Evolutionary conservation across 345 rosid species (phyloP).

Genomic region (Dipteronia sinensis): DNA sequence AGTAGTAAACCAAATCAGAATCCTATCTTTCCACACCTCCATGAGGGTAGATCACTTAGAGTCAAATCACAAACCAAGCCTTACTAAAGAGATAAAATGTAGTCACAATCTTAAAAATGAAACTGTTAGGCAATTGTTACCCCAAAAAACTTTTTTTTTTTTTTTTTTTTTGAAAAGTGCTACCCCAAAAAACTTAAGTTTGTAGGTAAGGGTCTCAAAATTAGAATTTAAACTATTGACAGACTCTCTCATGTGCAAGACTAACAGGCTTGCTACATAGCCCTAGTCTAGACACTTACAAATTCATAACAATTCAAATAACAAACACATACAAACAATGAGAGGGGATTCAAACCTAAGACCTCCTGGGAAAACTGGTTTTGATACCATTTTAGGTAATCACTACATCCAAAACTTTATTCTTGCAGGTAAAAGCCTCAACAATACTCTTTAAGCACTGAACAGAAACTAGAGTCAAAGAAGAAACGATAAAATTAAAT

Average conservation of each 20-base stretch:
- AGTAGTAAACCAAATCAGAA: neutral
- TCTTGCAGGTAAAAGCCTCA: neutral
- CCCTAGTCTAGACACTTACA: neutral
- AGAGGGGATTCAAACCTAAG: neutral
- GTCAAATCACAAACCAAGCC: neutral
- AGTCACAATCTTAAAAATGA: conserved; percentile 3
- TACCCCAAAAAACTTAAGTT: neutral
- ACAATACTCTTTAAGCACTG: neutral
- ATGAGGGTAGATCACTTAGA: conserved; percentile 4
- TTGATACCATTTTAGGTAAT: neutral
- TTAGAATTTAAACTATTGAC: neutral
- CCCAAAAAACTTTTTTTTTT: no score
- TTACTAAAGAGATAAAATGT: neutral
- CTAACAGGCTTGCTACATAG: neutral
- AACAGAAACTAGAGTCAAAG: neutral
- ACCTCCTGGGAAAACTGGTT: neutral
- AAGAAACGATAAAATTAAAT: neutral
- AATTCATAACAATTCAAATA: neutral
- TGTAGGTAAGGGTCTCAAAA: neutral
- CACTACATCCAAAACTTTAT: neutral
- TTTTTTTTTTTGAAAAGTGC: no score
- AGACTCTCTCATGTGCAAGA: neutral
- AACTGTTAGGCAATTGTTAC: neutral
- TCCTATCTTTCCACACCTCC: neutral
- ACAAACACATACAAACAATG: neutral